Evolutionary conservation across 2,329 filamentous ascomycete genomes (phyloP).

Genomic region (Penicillium digitatum): DNA sequence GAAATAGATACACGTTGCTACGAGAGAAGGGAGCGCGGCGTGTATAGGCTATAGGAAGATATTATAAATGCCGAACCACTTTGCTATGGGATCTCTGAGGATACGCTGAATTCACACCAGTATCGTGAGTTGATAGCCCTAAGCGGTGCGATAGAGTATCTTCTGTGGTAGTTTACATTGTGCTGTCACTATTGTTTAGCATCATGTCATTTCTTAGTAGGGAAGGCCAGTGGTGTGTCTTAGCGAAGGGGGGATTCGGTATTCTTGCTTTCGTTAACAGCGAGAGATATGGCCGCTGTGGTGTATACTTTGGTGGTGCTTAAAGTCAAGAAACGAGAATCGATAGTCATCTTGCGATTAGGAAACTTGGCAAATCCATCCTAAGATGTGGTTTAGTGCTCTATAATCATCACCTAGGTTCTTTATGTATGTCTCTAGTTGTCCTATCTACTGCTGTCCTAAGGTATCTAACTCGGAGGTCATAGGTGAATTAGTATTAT

Average conservation of each 20-base stretch:
- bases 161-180: conserved; percentile 30
- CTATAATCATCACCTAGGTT: background rate
- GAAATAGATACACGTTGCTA: conserved; percentile 21
- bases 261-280: conserved; percentile 20
- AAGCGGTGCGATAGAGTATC: conserved; percentile 36
- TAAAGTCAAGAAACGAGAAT: conserved; percentile 24
- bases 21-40: conserved; percentile 22
- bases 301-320: conserved; percentile 32
- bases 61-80: conserved; percentile 18
- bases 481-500: background rate
- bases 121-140: conserved; percentile 25
- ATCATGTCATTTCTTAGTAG: conserved; percentile 37
- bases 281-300: conserved; percentile 21
- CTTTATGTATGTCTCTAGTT: conserved; percentile 5
- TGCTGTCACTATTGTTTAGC: conserved; percentile 26
- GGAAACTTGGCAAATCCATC: conserved; percentile 29
- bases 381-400: conserved; percentile 10
- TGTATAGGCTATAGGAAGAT: conserved; percentile 18
- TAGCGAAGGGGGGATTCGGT: conserved; percentile 27
- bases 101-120: background rate
- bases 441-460: conserved; percentile 19
- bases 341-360: conserved; percentile 20
- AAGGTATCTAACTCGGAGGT: conserved; percentile 15
- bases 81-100: conserved; percentile 6
- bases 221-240: conserved; percentile 34